A percentile compares a stretch with the other conserved stretches of the same genome.
Evolutionary conservation across 2,329 filamentous ascomycete species (phyloP).

Genomic region (Amauroascus verrucosus): DNA sequence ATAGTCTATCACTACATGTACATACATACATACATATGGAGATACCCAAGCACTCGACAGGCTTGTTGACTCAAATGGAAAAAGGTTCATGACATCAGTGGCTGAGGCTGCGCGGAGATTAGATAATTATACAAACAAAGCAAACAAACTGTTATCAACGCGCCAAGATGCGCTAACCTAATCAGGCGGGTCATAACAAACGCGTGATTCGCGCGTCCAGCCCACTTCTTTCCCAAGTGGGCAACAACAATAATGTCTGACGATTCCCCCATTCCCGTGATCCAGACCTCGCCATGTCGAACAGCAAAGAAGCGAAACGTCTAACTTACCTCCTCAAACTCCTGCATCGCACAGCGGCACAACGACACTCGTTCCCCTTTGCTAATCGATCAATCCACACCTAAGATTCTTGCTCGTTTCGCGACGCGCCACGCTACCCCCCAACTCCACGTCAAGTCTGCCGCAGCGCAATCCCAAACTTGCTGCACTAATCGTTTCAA

Average conservation of each 20-base stretch:
- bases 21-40: no score
- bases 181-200: constrained; percentile 11
- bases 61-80: no score
- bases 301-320: neutral
- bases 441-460: neutral
- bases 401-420: constrained; percentile 1
- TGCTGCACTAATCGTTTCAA: constrained; percentile 10
- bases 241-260: constrained; percentile 3
- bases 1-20: neutral
- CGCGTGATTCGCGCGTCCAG: constrained; percentile 10
- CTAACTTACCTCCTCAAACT: neutral
- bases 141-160: constrained; percentile 8
- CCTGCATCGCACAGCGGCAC: neutral
- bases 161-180: constrained; percentile 5
- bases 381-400: neutral
- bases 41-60: no score
- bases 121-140: constrained; percentile 1
- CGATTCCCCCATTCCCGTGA: constrained; percentile 1
- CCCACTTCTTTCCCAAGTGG: constrained; percentile 9
- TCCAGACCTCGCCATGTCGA: constrained; percentile 1
- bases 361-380: neutral
- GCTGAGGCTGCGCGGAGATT: neutral
- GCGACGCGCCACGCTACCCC: constrained; percentile 2
- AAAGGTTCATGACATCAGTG: neutral
- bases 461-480: neutral